phyloP scores from a whole-genome alignment of 129 eudicot species.

The Deinandra increscens region DNA sequence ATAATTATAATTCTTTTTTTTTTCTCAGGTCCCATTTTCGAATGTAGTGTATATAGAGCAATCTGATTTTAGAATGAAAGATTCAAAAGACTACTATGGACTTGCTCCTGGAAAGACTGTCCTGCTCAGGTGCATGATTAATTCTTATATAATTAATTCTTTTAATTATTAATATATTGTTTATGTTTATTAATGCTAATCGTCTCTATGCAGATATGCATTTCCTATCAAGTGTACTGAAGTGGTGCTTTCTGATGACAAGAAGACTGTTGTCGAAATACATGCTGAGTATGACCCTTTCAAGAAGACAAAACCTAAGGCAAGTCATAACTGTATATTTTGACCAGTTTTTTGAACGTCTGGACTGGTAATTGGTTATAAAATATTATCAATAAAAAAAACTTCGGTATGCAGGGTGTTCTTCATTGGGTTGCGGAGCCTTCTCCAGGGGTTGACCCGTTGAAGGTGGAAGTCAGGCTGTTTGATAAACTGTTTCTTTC shows the following conservation, averaged over 20 bases:
- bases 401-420: conserved; percentile 62
- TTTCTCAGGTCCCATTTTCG: conserved; percentile 78
- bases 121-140: conserved; percentile 59
- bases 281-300: conserved; percentile 85
- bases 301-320: conserved; percentile 91
- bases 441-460: conserved; percentile 76
- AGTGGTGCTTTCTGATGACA: conserved; percentile 78
- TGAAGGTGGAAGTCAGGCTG: conserved; percentile 88
- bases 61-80: conserved; percentile 78
- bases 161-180: neutral
- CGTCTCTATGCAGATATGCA: conserved; percentile 60
- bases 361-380: too few relatives aligned
- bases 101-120: conserved; percentile 95
- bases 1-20: neutral
- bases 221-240: conserved; percentile 93
- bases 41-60: conserved; percentile 76
- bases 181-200: conserved; percentile 2
- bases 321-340: conserved; percentile 15
- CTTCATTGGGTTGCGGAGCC: conserved; percentile 95
- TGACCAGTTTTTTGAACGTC: neutral
- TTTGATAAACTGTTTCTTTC: conserved; percentile 73
- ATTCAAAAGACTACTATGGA: conserved; percentile 96
- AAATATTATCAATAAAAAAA: neutral
- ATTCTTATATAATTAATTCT: neutral
- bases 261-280: conserved; percentile 67